Base-by-base conservation (phyloP, 352 stramenopile species). In the Thraustochytrium striatum region DNA sequence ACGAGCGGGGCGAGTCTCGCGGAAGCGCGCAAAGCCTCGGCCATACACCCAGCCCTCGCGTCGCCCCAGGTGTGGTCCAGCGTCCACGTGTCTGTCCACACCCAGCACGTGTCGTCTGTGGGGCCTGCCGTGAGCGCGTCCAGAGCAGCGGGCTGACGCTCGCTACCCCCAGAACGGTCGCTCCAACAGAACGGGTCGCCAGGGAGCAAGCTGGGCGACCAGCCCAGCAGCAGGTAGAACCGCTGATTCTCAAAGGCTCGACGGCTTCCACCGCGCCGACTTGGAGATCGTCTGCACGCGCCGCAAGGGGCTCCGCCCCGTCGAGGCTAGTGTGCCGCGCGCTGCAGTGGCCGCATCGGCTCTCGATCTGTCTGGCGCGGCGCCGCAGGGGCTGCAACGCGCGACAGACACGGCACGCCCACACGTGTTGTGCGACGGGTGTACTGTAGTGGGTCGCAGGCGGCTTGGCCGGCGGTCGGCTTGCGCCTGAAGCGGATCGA, bases 181-280 rank as follows among this genome's bases (percentile, higher is more conserved):
- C 44, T 75, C 65, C 65, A 75, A 5, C 30, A 32, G 32, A 61
- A 61, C 5, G 65, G 65, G 2, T 75, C 65, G 9, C 30, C 50
- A 13, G 65, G 65, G 28, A 75, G 25, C 7, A 75, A 32, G 16
- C 39, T 30, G 9, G 65, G 52, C 21, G 65, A 75, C 65, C 65
- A 75, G 8, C 65, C 65, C 11, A 75, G 32, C 11, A 75, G 50
- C 25, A 75, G 35, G 32, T 62, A 75, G 36, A 62, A 75, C 19
- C 65, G 65, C 30, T 75, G 65, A 32, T 75, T 75, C 50, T 75
- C 65, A 5, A 47, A 75, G 44, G 61, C 65, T 21, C 50, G 25
- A 55, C 65, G 13, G 43, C 65, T 65, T 62, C 2, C 13, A 61
- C 44, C 28, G 52, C 68, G 9, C 30, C 21, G 35, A 30, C 65